These are phyloP conservation scores for Wickerhamomyces sydowiorum DNA, from an alignment of 805 yeast species.

Conservation along the genomic window DNA sequence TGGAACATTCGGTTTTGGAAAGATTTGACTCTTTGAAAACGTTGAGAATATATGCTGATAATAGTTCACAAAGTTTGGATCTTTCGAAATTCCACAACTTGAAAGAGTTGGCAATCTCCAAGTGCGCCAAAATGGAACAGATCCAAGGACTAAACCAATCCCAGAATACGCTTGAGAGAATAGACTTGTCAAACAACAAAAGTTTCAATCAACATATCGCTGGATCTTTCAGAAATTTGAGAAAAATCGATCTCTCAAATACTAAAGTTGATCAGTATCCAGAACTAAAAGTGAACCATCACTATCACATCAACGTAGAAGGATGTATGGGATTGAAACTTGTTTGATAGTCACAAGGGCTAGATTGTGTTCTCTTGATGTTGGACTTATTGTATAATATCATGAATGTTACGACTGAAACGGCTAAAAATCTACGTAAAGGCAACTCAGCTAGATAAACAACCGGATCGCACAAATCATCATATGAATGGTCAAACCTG, in stretches of 20 bases:
- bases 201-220: background rate
- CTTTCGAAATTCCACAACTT: constrained; percentile 4
- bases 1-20: constrained; percentile 5
- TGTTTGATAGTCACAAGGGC: too few species aligned
- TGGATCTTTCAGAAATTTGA: background rate
- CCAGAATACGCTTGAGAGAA: background rate
- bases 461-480: too few species aligned
- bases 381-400: too few species aligned
- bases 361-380: too few species aligned
- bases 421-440: too few species aligned
- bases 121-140: constrained; percentile 6
- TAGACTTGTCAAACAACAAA: constrained; percentile 3
- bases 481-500: too few species aligned
- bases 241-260: background rate
- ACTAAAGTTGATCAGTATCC: background rate
- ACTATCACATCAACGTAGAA: too few species aligned
- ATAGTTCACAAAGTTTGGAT: constrained; percentile 5
- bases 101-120: constrained; percentile 9
- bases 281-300: too few species aligned
- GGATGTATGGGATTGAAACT: too few species aligned
- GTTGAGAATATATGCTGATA: constrained; percentile 15
- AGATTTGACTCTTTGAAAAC: constrained; percentile 7
- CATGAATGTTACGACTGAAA: too few species aligned
- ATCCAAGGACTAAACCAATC: background rate
- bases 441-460: too few species aligned